Evolutionary conservation across 306 rosid genomes (phyloP), one percentile per base, ranked within the genome.

Genomic region (Inga laurina): DNA sequence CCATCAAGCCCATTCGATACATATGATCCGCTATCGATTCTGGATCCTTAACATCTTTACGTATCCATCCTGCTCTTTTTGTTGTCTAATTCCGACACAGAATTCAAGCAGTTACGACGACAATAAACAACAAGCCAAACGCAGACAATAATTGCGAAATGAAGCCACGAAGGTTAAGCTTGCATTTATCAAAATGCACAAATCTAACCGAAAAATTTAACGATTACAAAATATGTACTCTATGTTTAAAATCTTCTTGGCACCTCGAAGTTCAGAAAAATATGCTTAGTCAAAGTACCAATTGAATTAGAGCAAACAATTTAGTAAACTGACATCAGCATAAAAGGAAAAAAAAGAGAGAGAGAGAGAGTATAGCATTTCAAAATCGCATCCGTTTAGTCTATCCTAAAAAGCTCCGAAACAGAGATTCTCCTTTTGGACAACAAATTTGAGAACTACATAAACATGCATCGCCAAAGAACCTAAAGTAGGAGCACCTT

Each of bases 21-120:
- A 92, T 96, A 82, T 96, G 99, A 93, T 93, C 98, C 4, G 97
- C 98, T 62, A 93, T 78, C 27, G 99, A 92, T 87, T 93, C 98
- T 1, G 97, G 93, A 86, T 89, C 87, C 87, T 88, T 72, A 0
- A 91, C 88, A 10, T 77, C 91, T 79, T 78, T 91, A 57, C 85
- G 73, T 61, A 96, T 69, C 98, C 99, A 96, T 61, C 99, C 97
- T 51, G 94, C 83, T 88, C 99, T 90, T 52, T 92, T 96, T 19
- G 97, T 93, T 22, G 93, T 88, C 99, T 96, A 59, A 84, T 76
- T 44, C 80, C 66, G 15, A 78, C 68, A 1, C 48, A 56, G 19
- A 41, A 13, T 2, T 6, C 79, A 82, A 77, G 52, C 49, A 78
- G 70, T 57, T 37, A 77, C 16, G 41, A 69, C 57, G 37, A 24